Base-by-base conservation (phyloP, 495 filamentous ascomycete genomes). In the Podospora sp. region DNA sequence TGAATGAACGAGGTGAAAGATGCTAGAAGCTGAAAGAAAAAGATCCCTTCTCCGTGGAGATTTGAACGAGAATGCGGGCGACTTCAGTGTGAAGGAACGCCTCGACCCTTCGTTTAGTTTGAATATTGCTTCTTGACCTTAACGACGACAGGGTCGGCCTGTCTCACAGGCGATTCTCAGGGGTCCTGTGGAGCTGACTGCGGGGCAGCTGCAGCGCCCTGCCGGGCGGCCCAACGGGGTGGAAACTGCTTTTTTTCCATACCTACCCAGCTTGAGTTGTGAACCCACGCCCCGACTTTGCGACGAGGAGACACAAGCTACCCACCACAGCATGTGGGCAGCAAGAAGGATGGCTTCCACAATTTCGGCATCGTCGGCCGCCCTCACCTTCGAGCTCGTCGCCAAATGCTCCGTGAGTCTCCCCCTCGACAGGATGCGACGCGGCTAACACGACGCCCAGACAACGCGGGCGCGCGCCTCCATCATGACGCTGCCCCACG, bases 401-500 rank as follows among this genome's bases (percentile, higher is more conserved):
- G 91, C 89, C 26, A 89, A 89, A 76, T 97, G 93, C 79, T 94
- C 92, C 60, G 93, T 95, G 81, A 77, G 88, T 78, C 58, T 53
- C 18, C 49, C 20, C 16, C 21, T 26, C n/a, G 14, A 6, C 60
- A 27, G 33, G 56, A 7, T 16, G 49, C 20, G 21, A 49, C 20
- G 16, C n/a, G 14, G 29, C 46, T 62, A 33, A 21, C n/a, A 25
- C n/a, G 24, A 11, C 3, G 59, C 18, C 29, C 75, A 99, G 95
- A 94, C 91, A 52, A 98, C 95, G 2, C 93, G 94, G 85, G 95
- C 95, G 14, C 90, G 95, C 68, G 95, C 95, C n/a, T 92, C 94
- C 63, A 88, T 89, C 63, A 86, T 99, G 56, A 88, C 88, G 14
- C 88, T 99, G 1, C 95, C 95, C 40, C 96, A 98, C 86, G 95